Base-by-base conservation (phyloP, 2,329 filamentous ascomycete genomes). In the Sarocladiaceae sp. region DNA sequence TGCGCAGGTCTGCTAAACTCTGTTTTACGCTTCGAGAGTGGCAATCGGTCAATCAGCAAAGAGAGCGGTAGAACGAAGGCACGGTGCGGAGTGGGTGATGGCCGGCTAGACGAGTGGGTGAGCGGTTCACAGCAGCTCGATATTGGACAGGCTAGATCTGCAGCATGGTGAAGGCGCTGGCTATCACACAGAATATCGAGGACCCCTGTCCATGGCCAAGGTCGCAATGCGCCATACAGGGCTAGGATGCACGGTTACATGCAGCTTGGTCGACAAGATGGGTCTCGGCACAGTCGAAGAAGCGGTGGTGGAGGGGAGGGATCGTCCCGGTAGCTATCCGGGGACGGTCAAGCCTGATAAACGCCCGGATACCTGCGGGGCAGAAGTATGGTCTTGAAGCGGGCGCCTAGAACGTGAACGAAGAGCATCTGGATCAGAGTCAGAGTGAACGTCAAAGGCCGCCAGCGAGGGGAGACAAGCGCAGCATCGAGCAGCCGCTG, bases 101-200 rank as follows among this genome's bases (percentile, higher is more conserved):
- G 34, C 29, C 37, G 37, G 29, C 13, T 23, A 19, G 29, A 26
- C n/a, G 37, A 15, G 37, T 29, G 37, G 15, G 37, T 41, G 37
- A 41, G 37, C 37, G 37, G 37, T 23, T 41, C 37, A 16, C n/a
- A 24, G 37, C 23, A 19, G 11, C 37, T 41, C n/a, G 37, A 41
- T 41, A 41, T 41, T 41, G 37, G 37, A 21, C 37, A 15, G 37
- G 23, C 37, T 41, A 16, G 37, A 41, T 41, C 37, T 41, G 37
- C 37, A 41, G 37, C 37, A 41, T 41, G 37, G 37, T 27, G 37
- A 23, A 41, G 24, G 37, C 37, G 21, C n/a, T 41, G 37, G 23
- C 23, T 41, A 24, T 41, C 37, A 41, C 37, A 41, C 37, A 41
- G 19, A 29, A 27, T 29, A 41, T 29, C 23, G 23, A 41, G 23